Evolutionary conservation across 1,139 yeast species (phyloP).

Genomic region (Debaryomyces fabryi): DNA sequence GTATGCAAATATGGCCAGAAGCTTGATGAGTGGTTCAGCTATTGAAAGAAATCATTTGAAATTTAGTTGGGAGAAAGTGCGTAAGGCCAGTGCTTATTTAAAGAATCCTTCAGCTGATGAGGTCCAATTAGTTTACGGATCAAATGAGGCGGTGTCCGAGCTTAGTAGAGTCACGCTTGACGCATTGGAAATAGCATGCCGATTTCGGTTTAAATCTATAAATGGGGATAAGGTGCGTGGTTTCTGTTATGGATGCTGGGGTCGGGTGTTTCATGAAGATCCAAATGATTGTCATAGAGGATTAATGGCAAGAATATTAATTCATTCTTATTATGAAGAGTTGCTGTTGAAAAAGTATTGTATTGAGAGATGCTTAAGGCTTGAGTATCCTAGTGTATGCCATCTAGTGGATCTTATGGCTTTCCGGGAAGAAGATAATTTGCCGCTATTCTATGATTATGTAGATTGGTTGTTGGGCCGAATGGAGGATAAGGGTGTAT

Average conservation of each 20-base stretch:
- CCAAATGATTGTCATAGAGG: background rate
- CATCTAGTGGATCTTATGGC: background rate
- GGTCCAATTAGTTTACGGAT: background rate
- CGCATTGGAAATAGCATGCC: background rate
- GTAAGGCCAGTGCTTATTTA: background rate
- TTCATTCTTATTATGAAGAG: background rate
- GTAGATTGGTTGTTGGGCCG: background rate
- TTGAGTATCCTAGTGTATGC: background rate
- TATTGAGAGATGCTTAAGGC: background rate
- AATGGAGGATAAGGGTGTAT: background rate
- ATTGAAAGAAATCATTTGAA: background rate
- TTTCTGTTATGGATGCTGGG: background rate
- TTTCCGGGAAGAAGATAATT: background rate
- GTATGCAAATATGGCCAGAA: background rate
- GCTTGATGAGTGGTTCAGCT: background rate
- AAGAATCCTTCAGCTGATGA: background rate
- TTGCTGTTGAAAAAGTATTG: background rate
- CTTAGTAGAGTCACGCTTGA: background rate
- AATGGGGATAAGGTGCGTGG: background rate
- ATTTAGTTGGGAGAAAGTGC: background rate
- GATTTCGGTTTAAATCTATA: background rate
- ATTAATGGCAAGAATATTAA: background rate
- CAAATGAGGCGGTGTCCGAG: background rate
- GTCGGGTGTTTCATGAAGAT: background rate
- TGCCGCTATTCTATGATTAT: background rate